Percentiles rank a stretch among this genome's conserved stretches.
These are phyloP conservation scores for Mallotus repandus DNA, from an alignment of 441 rosid species.

Conservation along the genomic window DNA sequence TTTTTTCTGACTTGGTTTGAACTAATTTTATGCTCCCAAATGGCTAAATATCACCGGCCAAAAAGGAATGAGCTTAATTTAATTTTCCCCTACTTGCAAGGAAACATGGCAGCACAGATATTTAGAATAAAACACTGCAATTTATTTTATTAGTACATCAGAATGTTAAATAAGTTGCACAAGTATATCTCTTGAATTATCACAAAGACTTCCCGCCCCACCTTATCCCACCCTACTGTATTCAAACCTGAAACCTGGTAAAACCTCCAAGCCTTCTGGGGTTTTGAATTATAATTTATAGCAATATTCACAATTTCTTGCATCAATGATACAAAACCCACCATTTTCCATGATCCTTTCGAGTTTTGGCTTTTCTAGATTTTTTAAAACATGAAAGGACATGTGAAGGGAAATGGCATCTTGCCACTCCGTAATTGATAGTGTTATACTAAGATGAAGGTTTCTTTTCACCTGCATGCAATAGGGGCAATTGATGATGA, in stretches of 20 bases:
- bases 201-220: too few species aligned
- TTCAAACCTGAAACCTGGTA: too few species aligned
- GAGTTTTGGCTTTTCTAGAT: background rate
- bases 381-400: background rate
- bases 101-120: background rate
- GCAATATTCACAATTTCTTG: background rate
- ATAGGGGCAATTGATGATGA: background rate
- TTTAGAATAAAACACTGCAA: background rate
- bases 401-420: background rate
- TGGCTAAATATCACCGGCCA: background rate
- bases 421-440: background rate
- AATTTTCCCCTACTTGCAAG: background rate
- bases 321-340: background rate
- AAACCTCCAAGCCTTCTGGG: too few species aligned
- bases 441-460: background rate
- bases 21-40: background rate
- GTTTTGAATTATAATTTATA: too few species aligned
- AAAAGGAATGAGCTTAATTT: too few species aligned
- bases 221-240: too few species aligned
- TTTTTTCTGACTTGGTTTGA: background rate
- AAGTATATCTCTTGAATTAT: background rate
- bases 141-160: background rate
- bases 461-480: background rate
- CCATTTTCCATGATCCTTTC: background rate
- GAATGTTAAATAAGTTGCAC: background rate